Percentiles rank a stretch among this genome's conserved stretches.
These are phyloP conservation scores for Kuraishia piskuri DNA, from an alignment of 805 yeast species.

Conservation along the genomic window DNA sequence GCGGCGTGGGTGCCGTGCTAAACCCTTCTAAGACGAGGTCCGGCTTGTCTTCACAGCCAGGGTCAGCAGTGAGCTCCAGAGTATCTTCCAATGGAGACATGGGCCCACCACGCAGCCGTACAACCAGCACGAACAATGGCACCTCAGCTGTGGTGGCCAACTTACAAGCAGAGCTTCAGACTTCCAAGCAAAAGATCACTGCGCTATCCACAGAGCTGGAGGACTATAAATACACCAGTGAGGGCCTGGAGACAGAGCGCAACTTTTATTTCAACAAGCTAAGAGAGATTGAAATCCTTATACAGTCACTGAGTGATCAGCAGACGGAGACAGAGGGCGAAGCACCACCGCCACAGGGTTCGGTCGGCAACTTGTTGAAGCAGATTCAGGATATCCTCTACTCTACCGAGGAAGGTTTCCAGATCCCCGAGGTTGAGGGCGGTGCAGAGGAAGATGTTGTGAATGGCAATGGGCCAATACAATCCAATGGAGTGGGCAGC, in stretches of 20 bases:
- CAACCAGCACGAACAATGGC: slow-evolving; percentile 2
- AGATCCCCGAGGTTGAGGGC: slow-evolving; percentile 32
- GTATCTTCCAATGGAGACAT: neutral
- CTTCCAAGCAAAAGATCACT: slow-evolving; percentile 31
- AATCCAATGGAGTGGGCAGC: neutral
- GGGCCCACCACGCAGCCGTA: slow-evolving; percentile 5
- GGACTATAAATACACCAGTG: slow-evolving; percentile 51
- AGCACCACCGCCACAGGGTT: slow-evolving; percentile 12
- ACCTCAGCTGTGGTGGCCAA: slow-evolving; percentile 3
- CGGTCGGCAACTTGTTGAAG: slow-evolving; percentile 33
- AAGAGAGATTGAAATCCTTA: slow-evolving; percentile 77
- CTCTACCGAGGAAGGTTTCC: slow-evolving; percentile 79
- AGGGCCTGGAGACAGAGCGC: slow-evolving; percentile 71
- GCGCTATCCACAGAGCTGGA: slow-evolving; percentile 40
- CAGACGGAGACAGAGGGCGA: slow-evolving; percentile 29
- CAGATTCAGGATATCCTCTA: slow-evolving; percentile 73
- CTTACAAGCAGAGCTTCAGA: slow-evolving; percentile 35
- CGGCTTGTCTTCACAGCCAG: neutral
- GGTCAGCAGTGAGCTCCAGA: neutral
- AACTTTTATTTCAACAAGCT: slow-evolving; percentile 86
- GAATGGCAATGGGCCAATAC: too few relatives aligned
- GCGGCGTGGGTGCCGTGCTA: neutral
- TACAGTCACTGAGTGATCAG: slow-evolving; percentile 53
- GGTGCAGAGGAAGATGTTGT: neutral
- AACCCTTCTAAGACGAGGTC: neutral